These are phyloP conservation scores for Candida golubevii DNA, from an alignment of 805 yeast genomes.

Conservation along the genomic window DNA sequence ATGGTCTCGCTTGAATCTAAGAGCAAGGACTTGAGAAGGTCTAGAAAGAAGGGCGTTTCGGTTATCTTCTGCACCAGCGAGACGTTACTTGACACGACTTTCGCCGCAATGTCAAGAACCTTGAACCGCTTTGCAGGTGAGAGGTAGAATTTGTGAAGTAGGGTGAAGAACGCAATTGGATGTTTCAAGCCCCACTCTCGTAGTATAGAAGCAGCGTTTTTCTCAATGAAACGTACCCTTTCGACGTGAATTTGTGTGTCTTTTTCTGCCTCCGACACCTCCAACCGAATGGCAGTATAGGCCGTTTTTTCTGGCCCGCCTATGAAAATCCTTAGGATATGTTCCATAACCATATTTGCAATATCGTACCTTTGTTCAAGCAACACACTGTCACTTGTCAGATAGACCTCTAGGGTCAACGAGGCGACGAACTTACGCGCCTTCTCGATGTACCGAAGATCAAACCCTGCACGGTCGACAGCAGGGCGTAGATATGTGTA, in stretches of 20 bases:
- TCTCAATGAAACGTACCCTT: slow-evolving; percentile 43
- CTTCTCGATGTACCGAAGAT: slow-evolving; percentile 32
- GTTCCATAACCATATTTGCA: slow-evolving; percentile 20
- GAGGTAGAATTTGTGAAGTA: slow-evolving; percentile 34
- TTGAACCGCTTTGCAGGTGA: slow-evolving; percentile 33
- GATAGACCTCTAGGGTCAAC: slow-evolving; percentile 14
- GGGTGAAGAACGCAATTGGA: slow-evolving; percentile 32
- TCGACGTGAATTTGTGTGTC: slow-evolving; percentile 42
- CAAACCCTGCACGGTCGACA: slow-evolving; percentile 55
- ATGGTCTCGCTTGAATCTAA: slow-evolving; percentile 40
- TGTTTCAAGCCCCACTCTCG: slow-evolving; percentile 39
- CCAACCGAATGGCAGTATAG: slow-evolving; percentile 17
- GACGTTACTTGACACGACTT: slow-evolving; percentile 26
- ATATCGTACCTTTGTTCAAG: slow-evolving; percentile 18
- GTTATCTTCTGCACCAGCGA: slow-evolving; percentile 27
- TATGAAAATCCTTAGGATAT: slow-evolving; percentile 24
- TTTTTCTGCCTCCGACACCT: slow-evolving; percentile 14
- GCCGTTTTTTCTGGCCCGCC: slow-evolving; percentile 15
- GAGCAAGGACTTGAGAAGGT: slow-evolving; percentile 34
- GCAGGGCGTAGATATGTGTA: slow-evolving; percentile 46
- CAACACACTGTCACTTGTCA: slow-evolving; percentile 22
- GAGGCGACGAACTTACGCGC: slow-evolving; percentile 25
- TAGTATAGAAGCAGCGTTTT: slow-evolving; percentile 40
- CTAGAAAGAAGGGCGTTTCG: slow-evolving; percentile 33
- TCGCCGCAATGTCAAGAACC: slow-evolving; percentile 34